Evolutionary conservation across 805 yeast genomes (phyloP).

Genomic region (Vanderwaltozyma verrucispora): DNA sequence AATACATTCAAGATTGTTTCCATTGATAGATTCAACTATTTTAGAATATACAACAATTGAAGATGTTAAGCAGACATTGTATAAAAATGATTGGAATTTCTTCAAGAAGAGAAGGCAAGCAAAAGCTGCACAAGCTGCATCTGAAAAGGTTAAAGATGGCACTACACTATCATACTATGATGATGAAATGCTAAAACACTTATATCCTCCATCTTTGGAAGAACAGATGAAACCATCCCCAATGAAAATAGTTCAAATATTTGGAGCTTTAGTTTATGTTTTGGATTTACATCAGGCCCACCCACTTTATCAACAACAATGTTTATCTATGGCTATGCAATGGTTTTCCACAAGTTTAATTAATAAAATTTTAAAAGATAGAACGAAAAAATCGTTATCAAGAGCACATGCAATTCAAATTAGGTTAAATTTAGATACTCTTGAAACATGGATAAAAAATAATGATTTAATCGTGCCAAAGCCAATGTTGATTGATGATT

Average conservation of each 20-base stretch:
- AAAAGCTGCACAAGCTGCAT: slow-evolving; percentile 15
- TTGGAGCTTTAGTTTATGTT: slow-evolving; percentile 83
- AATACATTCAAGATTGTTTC: slow-evolving; percentile 48
- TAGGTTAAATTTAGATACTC: slow-evolving; percentile 68
- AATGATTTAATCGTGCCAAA: slow-evolving; percentile 23
- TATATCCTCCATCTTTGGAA: slow-evolving; percentile 75
- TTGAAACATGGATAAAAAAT: slow-evolving; percentile 87
- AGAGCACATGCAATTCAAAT: slow-evolving; percentile 85
- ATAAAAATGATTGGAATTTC: slow-evolving; percentile 62
- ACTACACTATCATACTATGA: slow-evolving; percentile 31
- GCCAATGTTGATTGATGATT: slow-evolving; percentile 30
- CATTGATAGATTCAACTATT: slow-evolving; percentile 53
- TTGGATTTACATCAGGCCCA: slow-evolving; percentile 73
- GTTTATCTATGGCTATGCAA: slow-evolving; percentile 65
- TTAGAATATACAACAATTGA: slow-evolving; percentile 75
- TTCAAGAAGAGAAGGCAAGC: slow-evolving; percentile 35
- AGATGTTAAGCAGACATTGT: slow-evolving; percentile 64
- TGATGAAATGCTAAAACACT: slow-evolving; percentile 63
- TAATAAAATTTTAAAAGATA: slow-evolving; percentile 57
- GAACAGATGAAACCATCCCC: slow-evolving; percentile 88
- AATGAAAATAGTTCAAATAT: slow-evolving; percentile 66
- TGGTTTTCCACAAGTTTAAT: slow-evolving; percentile 68
- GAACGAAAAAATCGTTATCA: slow-evolving; percentile 54
- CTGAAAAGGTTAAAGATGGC: slow-evolving; percentile 5
- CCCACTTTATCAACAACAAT: slow-evolving; percentile 65